These are phyloP conservation scores for Phytophthora pinifolia DNA, from an alignment of 352 stramenopile genomes.

Conservation along the genomic window DNA sequence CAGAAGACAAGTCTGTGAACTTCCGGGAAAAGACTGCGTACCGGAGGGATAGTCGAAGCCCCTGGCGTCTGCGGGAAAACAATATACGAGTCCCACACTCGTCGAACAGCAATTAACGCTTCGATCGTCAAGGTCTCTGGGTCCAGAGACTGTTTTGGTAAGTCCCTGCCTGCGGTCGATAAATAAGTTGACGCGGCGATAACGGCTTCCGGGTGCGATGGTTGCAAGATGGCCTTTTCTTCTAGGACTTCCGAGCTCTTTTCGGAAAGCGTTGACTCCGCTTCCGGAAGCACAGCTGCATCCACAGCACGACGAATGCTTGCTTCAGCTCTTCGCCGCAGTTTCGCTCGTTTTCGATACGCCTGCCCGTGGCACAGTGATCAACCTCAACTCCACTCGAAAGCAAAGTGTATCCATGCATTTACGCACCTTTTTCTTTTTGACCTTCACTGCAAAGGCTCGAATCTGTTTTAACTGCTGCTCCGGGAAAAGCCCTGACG, in stretches of 20 bases:
- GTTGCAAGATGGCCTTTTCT: background rate
- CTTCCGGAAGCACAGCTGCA: background rate
- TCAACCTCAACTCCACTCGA: background rate
- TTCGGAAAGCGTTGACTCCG: background rate
- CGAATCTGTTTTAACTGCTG: constrained; percentile 21
- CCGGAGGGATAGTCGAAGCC: constrained; percentile 39
- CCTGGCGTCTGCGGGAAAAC: constrained; percentile 27
- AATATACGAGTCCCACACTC: constrained; percentile 41
- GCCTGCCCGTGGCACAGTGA: constrained; percentile 8
- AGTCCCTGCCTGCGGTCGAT: background rate
- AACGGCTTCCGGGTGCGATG: background rate
- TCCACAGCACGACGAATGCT: constrained; percentile 19
- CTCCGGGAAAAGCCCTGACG: constrained; percentile 20
- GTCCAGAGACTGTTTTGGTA: constrained; percentile 13
- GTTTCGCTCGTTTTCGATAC: constrained; percentile 35
- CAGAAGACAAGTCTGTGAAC: no score
- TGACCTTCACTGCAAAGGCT: constrained; percentile 22
- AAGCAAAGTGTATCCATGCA: background rate
- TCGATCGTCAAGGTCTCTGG: constrained; percentile 31
- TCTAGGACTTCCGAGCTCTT: background rate
- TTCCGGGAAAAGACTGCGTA: constrained; percentile 11
- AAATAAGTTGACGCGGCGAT: background rate
- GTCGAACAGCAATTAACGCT: constrained; percentile 34
- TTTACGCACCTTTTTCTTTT: constrained; percentile 33
- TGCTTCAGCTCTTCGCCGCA: constrained; percentile 19